Percentiles rank a stretch among this genome's conserved stretches.
Conservation (phyloP, 139 green algal genomes). For the Ettlia oleoabundans region DNA sequence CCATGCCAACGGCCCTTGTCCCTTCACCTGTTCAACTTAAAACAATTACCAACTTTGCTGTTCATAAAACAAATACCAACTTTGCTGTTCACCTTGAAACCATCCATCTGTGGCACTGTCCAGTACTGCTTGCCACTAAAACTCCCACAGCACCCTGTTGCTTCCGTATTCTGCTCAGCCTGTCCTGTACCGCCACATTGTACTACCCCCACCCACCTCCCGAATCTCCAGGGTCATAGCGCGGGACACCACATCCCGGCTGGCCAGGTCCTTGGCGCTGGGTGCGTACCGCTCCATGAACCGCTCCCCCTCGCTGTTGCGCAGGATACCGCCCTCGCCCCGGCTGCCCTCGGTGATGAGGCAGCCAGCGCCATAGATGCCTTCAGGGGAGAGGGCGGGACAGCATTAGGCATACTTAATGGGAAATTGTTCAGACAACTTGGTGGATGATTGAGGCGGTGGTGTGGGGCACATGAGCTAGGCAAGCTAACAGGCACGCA, state of each 20-base stretch:
- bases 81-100: no score
- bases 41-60: no score
- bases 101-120: no score
- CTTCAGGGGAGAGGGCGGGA: constrained; percentile 39
- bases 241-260: constrained; percentile 94
- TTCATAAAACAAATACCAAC: no score
- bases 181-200: no score
- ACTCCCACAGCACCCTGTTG: neutral
- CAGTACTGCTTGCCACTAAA: neutral
- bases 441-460: neutral
- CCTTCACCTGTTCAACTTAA: no score
- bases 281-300: constrained; percentile 99
- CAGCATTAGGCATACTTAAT: neutral
- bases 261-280: constrained; percentile 98
- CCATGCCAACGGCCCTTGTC: no score
- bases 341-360: constrained; percentile 98
- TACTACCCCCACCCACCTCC: constrained; percentile 57
- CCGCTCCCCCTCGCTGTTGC: constrained; percentile 96
- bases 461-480: neutral
- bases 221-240: constrained; percentile 97
- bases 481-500: neutral
- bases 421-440: neutral
- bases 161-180: no score
- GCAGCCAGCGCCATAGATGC: constrained; percentile 99
- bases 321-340: constrained; percentile 96